Conservation (phyloP, 2,329 filamentous ascomycete genomes). For the Fusarium odoratissimum region DNA sequence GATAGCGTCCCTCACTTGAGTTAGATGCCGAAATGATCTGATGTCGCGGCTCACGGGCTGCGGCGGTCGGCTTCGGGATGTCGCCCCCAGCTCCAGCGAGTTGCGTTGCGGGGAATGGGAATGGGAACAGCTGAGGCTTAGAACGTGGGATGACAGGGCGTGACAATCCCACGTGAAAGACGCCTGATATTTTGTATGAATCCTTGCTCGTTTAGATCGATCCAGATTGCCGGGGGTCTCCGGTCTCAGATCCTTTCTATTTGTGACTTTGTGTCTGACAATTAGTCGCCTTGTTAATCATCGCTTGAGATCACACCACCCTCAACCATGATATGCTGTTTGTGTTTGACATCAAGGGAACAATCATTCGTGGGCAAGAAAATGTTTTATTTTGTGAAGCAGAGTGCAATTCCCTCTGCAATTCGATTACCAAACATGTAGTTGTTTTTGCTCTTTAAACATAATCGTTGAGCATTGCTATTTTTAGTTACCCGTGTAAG, state of each 20-base stretch:
- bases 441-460: not conserved
- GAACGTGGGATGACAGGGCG: not conserved
- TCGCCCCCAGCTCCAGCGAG: conserved; percentile 6
- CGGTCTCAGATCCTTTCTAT: not conserved
- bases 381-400: fast-evolving
- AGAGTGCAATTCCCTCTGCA: fast-evolving
- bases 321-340: not conserved
- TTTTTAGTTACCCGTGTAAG: not conserved
- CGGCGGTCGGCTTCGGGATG: conserved; percentile 35
- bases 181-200: not conserved
- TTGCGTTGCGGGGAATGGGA: conserved; percentile 32
- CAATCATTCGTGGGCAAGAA: fast-evolving
- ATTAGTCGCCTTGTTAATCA: not conserved
- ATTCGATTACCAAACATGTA: not conserved
- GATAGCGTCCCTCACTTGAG: conserved; percentile 5
- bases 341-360: not conserved
- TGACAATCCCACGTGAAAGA: not conserved
- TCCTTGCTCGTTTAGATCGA: not conserved
- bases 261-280: not conserved
- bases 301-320: not conserved
- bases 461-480: not conserved
- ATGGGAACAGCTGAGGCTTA: not conserved
- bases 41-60: conserved; percentile 30
- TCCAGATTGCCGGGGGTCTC: not conserved
- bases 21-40: conserved; percentile 26